Evolutionary conservation across 2,329 filamentous ascomycete species (phyloP), one percentile per base, ranked within the genome.

Genomic region (Cercospora zeina): DNA sequence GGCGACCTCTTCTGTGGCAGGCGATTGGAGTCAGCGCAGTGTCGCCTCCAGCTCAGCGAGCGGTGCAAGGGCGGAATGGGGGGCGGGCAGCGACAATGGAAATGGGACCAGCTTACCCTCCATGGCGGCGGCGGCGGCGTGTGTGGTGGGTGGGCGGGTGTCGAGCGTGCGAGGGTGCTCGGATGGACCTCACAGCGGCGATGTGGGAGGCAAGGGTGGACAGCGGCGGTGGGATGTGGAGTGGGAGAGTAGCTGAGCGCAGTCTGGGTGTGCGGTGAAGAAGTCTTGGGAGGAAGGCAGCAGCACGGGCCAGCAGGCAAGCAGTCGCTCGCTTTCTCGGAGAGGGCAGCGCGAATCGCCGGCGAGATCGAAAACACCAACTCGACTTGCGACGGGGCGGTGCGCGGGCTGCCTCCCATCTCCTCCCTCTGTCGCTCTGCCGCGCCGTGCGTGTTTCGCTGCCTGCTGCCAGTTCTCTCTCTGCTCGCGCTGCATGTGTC

Each of bases 1-100:
- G 82, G 95, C 95, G 83, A 99, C 95, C 91, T 99, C 95, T 88
- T 99, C 95, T 97, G 79, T 82, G 58, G 1, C 61, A 49, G 59
- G 61, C 54, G 66, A 36, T 27, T 61, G 33, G 51, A 64, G 68
- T 73, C 65, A 72, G 71, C 65, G 45, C 53, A 59, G 54, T 62
- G 62, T 42, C 33, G 34, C 45, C 19, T 42, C 30, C 24, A 49
- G 30, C 34, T 57, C 54, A 30, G 59, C 62, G 55, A 63, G 30
- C 62, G 36, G 39, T 36, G 36, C 31, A 50, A 53, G 64, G 47
- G 61, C 31, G 61, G 59, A 63, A 63, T 62, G 63, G 57, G 59
- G 58, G 27, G 27, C 39, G 56, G 27, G 49, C 49, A 51, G 60
- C 66, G 63, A 61, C 62, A 58, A 42, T 57, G 56, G 62, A 61